Base-by-base conservation (phyloP, 495 filamentous ascomycete species). In the Neurospora sp. region DNA sequence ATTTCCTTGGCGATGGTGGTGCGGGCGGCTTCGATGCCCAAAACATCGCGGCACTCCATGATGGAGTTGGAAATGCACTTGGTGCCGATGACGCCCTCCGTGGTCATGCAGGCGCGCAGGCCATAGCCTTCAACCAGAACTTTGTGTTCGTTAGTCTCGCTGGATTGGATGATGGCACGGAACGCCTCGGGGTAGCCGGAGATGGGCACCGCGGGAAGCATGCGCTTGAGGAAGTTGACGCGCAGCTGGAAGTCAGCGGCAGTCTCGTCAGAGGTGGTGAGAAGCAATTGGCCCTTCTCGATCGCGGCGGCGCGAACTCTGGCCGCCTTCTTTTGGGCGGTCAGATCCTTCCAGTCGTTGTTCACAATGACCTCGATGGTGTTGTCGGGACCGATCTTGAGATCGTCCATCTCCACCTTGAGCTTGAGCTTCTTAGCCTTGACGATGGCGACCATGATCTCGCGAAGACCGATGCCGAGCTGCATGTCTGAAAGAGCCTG, bases 41-140 rank as follows among this genome's bases (percentile, higher is more conserved):
- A 89, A n/a, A 98, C 92, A n/a, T 94, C 90, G 31, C 88, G 86
- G 76, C 90, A 91, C 81, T 99, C 96, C 88, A 98, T 93, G 75
- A 99, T 89, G 77, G 91, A 92, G 84, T 99, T 99, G 76, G 92
- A 92, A 12, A 82, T 85, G 20, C 89, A 92, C 77, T 85, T 83
- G 9, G 87, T 89, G 72, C 93, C 93, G 44, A 94, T 84, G 38
- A 99, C 90, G 73, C 96, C 96, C 40, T 91, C 89, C 1, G 96
- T 99, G 38, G 88, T 97, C 90, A 99, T 96, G 83, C 95, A 98
- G 12, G 88, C 87, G 37, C 87, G 87, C 70, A 99, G 84, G 5
- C 96, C 96, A 82, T 98, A 98, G 20, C 96, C 96, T 86, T 99
- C 96, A 27, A 99, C 96, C 0, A 97, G 85, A 9, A 99, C 88